phyloP scores from a whole-genome alignment of 1,139 yeast species.

The Blastobotrys indianensis region DNA sequence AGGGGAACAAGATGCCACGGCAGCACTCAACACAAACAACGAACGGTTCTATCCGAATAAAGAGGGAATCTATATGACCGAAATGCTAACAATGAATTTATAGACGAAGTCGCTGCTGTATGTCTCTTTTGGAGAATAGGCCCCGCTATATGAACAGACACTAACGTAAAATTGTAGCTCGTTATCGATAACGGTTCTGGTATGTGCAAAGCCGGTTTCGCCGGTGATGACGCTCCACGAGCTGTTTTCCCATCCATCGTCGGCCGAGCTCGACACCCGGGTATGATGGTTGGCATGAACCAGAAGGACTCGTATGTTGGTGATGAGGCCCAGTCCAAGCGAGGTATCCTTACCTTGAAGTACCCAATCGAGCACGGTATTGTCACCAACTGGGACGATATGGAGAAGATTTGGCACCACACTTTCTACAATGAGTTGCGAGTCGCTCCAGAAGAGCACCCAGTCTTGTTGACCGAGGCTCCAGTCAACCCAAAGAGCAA shows the following conservation, averaged over 20 bases:
- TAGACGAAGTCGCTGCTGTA: conserved; percentile 36
- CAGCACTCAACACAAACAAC: too few relatives aligned
- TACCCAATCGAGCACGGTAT: conserved; percentile 99
- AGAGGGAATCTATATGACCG: not conserved
- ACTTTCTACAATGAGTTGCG: conserved; percentile 95
- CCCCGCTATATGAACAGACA: not conserved
- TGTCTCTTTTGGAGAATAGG: conserved; percentile 4
- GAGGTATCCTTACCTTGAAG: conserved; percentile 98
- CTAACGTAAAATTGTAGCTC: conserved; percentile 35
- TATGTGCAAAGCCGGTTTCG: conserved; percentile 99
- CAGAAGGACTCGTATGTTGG: conserved; percentile 99
- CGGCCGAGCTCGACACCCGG: conserved; percentile 99
- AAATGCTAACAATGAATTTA: not conserved
- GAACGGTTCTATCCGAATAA: too few relatives aligned
- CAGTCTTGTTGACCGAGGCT: conserved; percentile 95
- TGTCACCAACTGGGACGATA: conserved; percentile 99
- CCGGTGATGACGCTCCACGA: conserved; percentile 99
- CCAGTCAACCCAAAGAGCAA: conserved; percentile 99
- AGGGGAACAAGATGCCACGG: too few relatives aligned
- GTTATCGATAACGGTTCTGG: conserved; percentile 99
- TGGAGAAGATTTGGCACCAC: conserved; percentile 99
- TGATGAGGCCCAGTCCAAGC: conserved; percentile 99
- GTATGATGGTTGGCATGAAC: conserved; percentile 98
- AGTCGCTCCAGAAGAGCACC: conserved; percentile 99
- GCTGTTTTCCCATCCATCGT: conserved; percentile 99